Evolutionary conservation across 2,329 filamentous ascomycete species (phyloP), one percentile per base, ranked within the genome.

Genomic region (Scytalidium sp.): DNA sequence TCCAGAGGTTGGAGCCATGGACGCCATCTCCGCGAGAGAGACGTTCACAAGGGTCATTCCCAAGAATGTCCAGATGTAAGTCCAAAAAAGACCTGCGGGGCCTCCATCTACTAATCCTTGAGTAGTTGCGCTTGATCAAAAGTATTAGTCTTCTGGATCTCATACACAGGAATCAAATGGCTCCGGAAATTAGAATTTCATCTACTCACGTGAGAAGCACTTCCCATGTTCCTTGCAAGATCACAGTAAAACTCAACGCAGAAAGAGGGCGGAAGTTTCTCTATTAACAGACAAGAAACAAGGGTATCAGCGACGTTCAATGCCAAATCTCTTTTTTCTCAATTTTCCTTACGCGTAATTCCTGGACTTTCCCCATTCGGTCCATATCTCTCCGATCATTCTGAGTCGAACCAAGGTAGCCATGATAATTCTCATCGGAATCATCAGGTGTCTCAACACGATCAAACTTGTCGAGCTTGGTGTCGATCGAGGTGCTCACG

Each of bases 1-100:
- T 19, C 79, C 79, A 3, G 73, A 72, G 0, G 76, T 82, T 1
- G 80, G 80, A 3, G 76, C 76, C 56, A 60, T 60, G n/a, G 56
- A 58, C 11, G 58, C 50, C 59, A 61, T 59, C 41, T 61, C 59
- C 19, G 58, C 58, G 23, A 61, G 41, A n/a, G 50, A 54, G 7
- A 58, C 9, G 36, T 47, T 50, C 2, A 60, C 51, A 13, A 58
- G 46, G 10, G 50, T 32, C 21, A 51, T 51, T 15, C 67, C 67
- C 32, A 65, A 45, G 45, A 63, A 62, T 9, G 56, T 63, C 19
- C 61, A 60, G 1, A 71, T 49, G 48, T 61, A 70, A n/a, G 65
- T 57, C 64, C 67, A 74, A 32, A 74, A 69, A 25, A 72, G 57
- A 19, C 70, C 71, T 6, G 54, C 57, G 3, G 50, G 29, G 4